phyloP scores from a whole-genome alignment of 345 rosid genomes.

The Murraya koenigii region DNA sequence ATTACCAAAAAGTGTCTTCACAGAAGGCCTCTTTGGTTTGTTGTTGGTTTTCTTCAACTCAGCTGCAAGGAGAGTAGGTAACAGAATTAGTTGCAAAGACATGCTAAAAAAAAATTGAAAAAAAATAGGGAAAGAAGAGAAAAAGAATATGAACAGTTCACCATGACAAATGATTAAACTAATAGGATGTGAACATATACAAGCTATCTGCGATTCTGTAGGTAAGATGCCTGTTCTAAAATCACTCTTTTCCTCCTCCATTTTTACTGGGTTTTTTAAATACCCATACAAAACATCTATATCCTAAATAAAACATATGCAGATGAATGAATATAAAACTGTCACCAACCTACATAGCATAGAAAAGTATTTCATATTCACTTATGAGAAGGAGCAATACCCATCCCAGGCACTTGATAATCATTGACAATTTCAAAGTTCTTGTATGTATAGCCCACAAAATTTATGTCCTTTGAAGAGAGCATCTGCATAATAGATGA shows the following conservation, averaged over 20 bases:
- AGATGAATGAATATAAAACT: background rate
- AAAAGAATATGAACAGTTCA: background rate
- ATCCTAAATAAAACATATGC: background rate
- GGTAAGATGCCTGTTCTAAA: background rate
- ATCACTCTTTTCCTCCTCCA: background rate
- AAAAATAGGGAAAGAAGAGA: background rate
- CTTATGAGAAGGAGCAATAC: constrained; percentile 30
- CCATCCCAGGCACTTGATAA: constrained; percentile 81
- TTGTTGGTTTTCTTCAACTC: constrained; percentile 64
- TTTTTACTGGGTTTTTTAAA: background rate
- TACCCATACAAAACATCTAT: background rate
- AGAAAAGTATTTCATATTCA: background rate
- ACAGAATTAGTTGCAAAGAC: background rate
- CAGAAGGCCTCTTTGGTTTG: constrained; percentile 62
- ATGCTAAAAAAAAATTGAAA: background rate
- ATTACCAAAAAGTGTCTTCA: constrained; percentile 81
- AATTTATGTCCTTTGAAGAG: constrained; percentile 75
- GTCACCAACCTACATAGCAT: background rate
- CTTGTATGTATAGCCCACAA: constrained; percentile 82
- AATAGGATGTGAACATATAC: background rate
- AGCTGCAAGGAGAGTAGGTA: constrained; percentile 34
- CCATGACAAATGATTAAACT: background rate
- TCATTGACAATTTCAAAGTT: constrained; percentile 83
- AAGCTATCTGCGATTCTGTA: background rate
- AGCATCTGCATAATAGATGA: constrained; percentile 52